A percentile compares a stretch with the other conserved stretches of the same genome.
These are phyloP conservation scores for Suillus ampliporus DNA, from an alignment of 768 basidiomycete species.

Conservation along the genomic window DNA sequence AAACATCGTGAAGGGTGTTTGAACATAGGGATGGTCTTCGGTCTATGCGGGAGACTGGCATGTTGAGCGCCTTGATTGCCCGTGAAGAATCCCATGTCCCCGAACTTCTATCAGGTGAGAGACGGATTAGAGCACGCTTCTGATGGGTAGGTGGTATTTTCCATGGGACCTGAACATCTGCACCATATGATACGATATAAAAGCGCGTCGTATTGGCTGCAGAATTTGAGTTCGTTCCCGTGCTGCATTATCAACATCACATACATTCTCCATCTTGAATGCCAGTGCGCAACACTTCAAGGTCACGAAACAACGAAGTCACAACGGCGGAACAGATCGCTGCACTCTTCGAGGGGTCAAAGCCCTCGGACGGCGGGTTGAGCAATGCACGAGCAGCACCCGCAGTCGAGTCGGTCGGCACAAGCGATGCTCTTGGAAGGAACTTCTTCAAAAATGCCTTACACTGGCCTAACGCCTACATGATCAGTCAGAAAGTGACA, in stretches of 20 bases:
- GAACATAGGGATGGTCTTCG: constrained; percentile 59
- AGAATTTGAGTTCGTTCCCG: constrained; percentile 3
- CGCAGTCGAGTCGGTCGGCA: constrained; percentile 75
- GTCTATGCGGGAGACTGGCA: constrained; percentile 61
- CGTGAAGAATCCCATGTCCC: constrained; percentile 19
- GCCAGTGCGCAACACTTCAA: constrained; percentile 62
- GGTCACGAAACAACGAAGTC: constrained; percentile 59
- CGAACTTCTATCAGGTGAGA: constrained; percentile 22
- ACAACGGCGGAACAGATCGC: constrained; percentile 80
- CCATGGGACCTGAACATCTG: constrained; percentile 34
- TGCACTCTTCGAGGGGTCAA: constrained; percentile 55
- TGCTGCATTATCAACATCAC: background rate
- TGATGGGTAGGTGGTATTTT: constrained; percentile 25
- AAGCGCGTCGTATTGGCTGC: constrained; percentile 76
- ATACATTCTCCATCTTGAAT: constrained; percentile 60
- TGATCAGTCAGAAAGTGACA: constrained; percentile 9
- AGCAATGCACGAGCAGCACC: constrained; percentile 59
- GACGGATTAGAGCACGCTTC: constrained; percentile 46
- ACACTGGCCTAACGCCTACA: constrained; percentile 82
- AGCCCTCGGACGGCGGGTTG: constrained; percentile 38
- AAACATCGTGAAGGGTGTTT: constrained; percentile 59
- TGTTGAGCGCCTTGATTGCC: constrained; percentile 44
- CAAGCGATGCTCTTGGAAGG: constrained; percentile 56
- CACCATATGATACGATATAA: constrained; percentile 56
- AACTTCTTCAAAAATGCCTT: constrained; percentile 58